Evolutionary conservation across 108 stramenopile species (phyloP), one percentile per base, ranked within the genome.

Genomic region (Pseudonitzschia multistriata): DNA sequence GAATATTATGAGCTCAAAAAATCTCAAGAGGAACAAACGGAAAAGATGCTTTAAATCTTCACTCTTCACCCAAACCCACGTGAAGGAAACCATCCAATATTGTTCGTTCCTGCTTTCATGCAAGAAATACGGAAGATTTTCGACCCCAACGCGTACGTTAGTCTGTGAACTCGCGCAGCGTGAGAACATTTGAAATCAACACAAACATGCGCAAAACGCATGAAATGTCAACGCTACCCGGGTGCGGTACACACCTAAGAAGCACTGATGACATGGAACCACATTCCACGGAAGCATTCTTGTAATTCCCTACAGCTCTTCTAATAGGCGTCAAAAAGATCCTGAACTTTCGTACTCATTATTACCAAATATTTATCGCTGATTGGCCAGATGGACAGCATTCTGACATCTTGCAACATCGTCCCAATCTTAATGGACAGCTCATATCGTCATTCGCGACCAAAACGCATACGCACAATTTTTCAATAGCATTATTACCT

Each of bases 1-100:
- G 35, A 59, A 59, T 59, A 45, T 59, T 59, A 59, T 59, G 57
- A 33, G 31, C 54, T 55, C 27, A 25, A 25, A 5, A 45, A 17
- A 6, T 37, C 8, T 13, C 3, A 17, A 45, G 42, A 45, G 17
- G 42, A 13, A 45, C n/a, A n/a, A n/a, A n/a, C n/a, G n/a, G n/a
- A 45, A 4, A 13, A 45, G 42, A 6, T 13, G 11, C 42, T 45
- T 45, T 17, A 45, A n/a, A n/a, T n/a, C n/a, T n/a, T n/a, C 42
- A 13, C 13, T 45, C 11, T 45, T 45, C 42, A 45, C 3, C 7
- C 8, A 2, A 45, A 45, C 42, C 42, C 11, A 45, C 42, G 42
- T 10, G 42, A 45, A 17, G 42, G 5, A 45, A 45, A n/a, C n/a
- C n/a, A n/a, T n/a, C 42, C 15, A 45, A 8, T 17, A 17, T 6